Evolutionary conservation across 2,329 filamentous ascomycete genomes (phyloP).

Genomic region (Colletotrichum euphorbiae): DNA sequence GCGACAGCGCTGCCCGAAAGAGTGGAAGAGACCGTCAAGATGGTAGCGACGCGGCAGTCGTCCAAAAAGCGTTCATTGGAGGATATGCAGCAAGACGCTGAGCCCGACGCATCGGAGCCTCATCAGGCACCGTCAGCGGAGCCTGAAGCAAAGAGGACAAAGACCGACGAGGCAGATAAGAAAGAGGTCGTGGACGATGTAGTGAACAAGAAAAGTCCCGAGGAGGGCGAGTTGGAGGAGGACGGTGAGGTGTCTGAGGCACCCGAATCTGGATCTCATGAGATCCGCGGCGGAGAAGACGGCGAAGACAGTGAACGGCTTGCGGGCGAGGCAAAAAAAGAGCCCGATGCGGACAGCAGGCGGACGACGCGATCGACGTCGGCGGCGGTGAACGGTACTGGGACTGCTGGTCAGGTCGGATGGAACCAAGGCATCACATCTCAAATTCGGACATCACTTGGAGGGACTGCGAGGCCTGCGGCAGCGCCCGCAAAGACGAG

Average conservation of each 20-base stretch:
- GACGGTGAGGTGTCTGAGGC: slow-evolving; percentile 18
- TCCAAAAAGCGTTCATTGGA: slow-evolving; percentile 47
- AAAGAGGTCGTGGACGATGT: background rate
- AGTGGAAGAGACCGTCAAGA: background rate
- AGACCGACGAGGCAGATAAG: background rate
- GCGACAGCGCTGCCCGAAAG: background rate
- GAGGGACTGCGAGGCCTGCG: slow-evolving; percentile 4
- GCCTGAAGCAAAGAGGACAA: slow-evolving; percentile 42
- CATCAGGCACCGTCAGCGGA: slow-evolving; percentile 23
- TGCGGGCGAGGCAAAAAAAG: background rate
- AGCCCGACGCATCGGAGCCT: slow-evolving; percentile 20
- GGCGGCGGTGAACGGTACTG: background rate
- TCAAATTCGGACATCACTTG: slow-evolving; percentile 35
- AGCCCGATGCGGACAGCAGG: slow-evolving; percentile 16
- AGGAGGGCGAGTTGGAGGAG: slow-evolving; percentile 51
- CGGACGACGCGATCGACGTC: slow-evolving; percentile 29
- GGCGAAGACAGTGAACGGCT: background rate
- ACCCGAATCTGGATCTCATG: slow-evolving; percentile 7
- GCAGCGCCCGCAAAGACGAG: background rate
- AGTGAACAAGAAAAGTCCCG: slow-evolving; percentile 38
- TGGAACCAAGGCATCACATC: slow-evolving; percentile 39
- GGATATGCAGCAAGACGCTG: slow-evolving; percentile 39
- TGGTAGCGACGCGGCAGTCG: slow-evolving; percentile 4
- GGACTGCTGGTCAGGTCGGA: slow-evolving; percentile 6
- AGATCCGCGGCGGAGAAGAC: background rate